A percentile compares a stretch with the other conserved stretches of the same genome.
Conservation (phyloP, 768 basidiomycete genomes). For the Vishniacozyma victoriae region DNA sequence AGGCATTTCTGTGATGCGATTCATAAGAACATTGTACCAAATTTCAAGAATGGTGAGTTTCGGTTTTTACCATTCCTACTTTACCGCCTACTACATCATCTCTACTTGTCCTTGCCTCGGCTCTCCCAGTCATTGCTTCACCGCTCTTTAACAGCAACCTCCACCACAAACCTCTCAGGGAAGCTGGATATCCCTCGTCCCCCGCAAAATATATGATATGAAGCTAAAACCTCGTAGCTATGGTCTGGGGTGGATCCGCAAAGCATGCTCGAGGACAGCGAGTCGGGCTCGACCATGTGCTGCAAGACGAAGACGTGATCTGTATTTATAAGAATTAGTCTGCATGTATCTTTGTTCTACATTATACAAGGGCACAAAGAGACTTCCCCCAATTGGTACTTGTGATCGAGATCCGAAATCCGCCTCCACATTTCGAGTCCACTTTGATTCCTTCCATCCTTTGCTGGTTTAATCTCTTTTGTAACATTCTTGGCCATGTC, state of each 20-base stretch:
- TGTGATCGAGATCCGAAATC: too few relatives aligned
- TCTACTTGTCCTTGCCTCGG: background rate
- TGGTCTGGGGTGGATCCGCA: constrained; percentile 96
- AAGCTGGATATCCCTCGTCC: too few relatives aligned
- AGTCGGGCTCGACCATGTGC: constrained; percentile 45
- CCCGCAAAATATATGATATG: too few relatives aligned
- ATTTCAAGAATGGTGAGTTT: constrained; percentile 80
- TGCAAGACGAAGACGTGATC: constrained; percentile 48
- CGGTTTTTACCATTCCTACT: background rate
- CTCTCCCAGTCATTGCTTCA: background rate
- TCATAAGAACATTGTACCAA: constrained; percentile 95
- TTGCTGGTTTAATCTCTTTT: too few relatives aligned
- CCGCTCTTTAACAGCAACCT: background rate
- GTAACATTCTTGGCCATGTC: too few relatives aligned
- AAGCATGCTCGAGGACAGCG: constrained; percentile 96
- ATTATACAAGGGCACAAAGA: too few relatives aligned
- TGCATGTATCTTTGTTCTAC: too few relatives aligned
- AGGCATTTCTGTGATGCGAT: constrained; percentile 91
- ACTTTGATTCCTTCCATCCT: too few relatives aligned
- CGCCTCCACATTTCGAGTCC: too few relatives aligned
- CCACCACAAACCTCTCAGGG: too few relatives aligned
- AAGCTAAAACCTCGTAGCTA: constrained; percentile 24
- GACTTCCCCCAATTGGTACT: too few relatives aligned
- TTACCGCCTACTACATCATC: background rate
- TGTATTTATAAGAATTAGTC: too few relatives aligned